A percentile compares a stretch with the other conserved stretches of the same genome.
phyloP scores from a whole-genome alignment of 2,329 filamentous ascomycete genomes.

The Clarireedia hainanense region DNA sequence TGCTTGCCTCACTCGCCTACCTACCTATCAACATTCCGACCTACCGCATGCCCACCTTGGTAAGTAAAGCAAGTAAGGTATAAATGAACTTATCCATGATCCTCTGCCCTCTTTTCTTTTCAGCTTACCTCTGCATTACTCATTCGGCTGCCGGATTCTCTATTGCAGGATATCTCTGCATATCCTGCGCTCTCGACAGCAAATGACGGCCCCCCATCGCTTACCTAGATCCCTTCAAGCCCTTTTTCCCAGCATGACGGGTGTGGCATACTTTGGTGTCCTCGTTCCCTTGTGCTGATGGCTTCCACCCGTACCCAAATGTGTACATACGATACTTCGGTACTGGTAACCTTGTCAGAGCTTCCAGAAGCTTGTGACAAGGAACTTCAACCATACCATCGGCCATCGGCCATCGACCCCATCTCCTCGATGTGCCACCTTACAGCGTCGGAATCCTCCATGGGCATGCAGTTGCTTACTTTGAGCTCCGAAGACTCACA shows the following conservation, averaged over 20 bases:
- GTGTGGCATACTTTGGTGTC: background rate
- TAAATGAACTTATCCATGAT: background rate
- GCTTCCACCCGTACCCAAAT: background rate
- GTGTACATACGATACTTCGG: background rate
- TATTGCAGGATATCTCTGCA: background rate
- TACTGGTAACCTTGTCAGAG: background rate
- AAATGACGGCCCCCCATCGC: background rate
- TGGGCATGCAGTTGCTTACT: background rate
- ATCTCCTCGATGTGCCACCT: background rate
- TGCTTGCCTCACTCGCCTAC: background rate
- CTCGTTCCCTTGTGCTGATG: background rate
- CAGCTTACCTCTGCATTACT: background rate
- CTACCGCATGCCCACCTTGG: background rate
- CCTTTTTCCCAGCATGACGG: background rate
- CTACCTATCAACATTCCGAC: background rate
- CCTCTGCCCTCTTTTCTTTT: background rate
- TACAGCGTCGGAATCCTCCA: background rate
- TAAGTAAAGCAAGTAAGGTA: background rate
- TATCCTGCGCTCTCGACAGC: background rate
- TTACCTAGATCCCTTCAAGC: background rate
- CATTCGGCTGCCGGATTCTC: background rate
- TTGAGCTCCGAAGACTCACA: conserved; percentile 1
- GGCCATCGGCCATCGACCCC: background rate
- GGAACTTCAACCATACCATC: no score
- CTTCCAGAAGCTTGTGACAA: background rate